Conservation (phyloP, 2,329 filamentous ascomycete genomes). For the Seiridium cupressi region DNA sequence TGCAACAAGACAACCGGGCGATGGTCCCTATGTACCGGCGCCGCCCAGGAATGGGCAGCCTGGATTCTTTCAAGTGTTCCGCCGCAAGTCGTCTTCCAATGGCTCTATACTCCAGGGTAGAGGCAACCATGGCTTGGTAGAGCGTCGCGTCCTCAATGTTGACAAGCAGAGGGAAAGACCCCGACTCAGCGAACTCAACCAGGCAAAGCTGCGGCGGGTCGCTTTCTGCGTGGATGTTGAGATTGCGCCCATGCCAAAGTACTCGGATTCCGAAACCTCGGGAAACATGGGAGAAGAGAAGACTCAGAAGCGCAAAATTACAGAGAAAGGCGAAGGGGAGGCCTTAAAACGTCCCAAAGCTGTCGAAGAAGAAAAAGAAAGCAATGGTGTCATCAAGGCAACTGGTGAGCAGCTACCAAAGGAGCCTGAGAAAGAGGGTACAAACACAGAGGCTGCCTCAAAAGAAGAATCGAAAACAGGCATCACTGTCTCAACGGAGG, state of each 20-base stretch:
- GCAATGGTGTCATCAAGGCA: constrained; percentile 39
- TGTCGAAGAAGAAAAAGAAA: constrained; percentile 57
- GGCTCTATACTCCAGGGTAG: constrained; percentile 47
- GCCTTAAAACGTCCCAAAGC: constrained; percentile 67
- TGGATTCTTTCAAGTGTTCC: constrained; percentile 78
- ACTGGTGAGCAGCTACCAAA: constrained; percentile 37
- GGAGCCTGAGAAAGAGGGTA: constrained; percentile 36
- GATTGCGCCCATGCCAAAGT: constrained; percentile 83
- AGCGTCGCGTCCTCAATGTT: constrained; percentile 80
- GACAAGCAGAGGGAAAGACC: constrained; percentile 79
- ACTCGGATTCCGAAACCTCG: constrained; percentile 60
- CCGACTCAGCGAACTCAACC: constrained; percentile 73
- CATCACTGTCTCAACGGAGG: constrained; percentile 28
- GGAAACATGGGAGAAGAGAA: constrained; percentile 50
- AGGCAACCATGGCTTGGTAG: constrained; percentile 68
- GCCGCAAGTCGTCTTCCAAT: constrained; percentile 73
- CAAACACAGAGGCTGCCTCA: constrained; percentile 16
- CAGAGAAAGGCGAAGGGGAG: constrained; percentile 72
- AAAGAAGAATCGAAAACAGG: constrained; percentile 20
- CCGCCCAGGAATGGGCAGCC: constrained; percentile 67
- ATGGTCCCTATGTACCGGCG: constrained; percentile 69
- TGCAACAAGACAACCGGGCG: constrained; percentile 53
- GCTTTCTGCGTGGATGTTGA: constrained; percentile 97
- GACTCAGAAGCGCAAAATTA: constrained; percentile 60
- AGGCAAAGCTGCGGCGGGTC: constrained; percentile 79